phyloP scores from a whole-genome alignment of 1,139 yeast species.

The Lizanozyma gosingica region DNA sequence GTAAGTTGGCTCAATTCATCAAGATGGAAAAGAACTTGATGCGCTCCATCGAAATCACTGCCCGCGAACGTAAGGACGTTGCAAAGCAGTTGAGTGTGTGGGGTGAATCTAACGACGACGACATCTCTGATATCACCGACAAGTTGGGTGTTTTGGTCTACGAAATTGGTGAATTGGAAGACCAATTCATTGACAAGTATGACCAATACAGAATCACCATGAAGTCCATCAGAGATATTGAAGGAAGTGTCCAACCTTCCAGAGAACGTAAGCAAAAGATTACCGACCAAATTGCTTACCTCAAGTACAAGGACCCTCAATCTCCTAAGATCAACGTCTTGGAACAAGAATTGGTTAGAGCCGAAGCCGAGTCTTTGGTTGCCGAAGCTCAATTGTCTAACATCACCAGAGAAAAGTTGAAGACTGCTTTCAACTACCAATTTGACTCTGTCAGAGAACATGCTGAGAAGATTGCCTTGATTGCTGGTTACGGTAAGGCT shows the following conservation, averaged over 20 bases:
- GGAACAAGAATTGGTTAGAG: conserved; percentile 84
- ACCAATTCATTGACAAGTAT: conserved; percentile 77
- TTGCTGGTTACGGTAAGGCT: conserved; percentile 87
- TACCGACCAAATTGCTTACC: conserved; percentile 74
- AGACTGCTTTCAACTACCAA: conserved; percentile 78
- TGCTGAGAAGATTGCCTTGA: conserved; percentile 75
- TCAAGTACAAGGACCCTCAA: conserved; percentile 78
- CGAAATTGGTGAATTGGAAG: conserved; percentile 82
- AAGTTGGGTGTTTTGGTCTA: conserved; percentile 75
- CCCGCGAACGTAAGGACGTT: conserved; percentile 72
- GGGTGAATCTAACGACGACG: conserved; percentile 84
- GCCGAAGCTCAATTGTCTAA: conserved; percentile 87
- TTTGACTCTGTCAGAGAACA: conserved; percentile 77
- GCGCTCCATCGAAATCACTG: conserved; percentile 71
- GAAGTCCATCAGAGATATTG: conserved; percentile 75
- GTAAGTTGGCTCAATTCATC: conserved; percentile 67
- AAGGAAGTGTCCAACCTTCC: conserved; percentile 80
- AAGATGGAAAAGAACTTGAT: conserved; percentile 77
- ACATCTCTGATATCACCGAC: conserved; percentile 77
- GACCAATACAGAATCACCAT: conserved; percentile 80
- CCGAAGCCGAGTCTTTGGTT: conserved; percentile 83
- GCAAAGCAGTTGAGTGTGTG: conserved; percentile 77
- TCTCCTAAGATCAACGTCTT: conserved; percentile 73
- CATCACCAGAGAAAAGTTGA: conserved; percentile 79
- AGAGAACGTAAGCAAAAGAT: conserved; percentile 81